Base-by-base conservation (phyloP, 306 rosid species). In the Cicer cuneatum region DNA sequence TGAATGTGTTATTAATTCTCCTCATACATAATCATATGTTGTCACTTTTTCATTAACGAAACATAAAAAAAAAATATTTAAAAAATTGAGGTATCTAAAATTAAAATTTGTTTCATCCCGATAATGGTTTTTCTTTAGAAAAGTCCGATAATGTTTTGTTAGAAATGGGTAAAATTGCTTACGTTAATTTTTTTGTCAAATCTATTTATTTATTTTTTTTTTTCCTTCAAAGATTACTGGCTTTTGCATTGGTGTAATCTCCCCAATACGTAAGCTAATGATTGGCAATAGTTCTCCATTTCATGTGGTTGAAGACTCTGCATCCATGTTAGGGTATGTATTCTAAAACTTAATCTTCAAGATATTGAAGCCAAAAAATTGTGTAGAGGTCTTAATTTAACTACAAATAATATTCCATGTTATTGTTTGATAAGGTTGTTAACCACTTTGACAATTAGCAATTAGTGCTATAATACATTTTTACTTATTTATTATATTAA, bases 251-350 rank as follows among this genome's bases (percentile, higher is more conserved):
- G 97, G 98, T 65, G 60, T 83, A 52, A 76, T 86, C 57, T 87
- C 94, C 40, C 86, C 46, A 69, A 21, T 87, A 54, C 82, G 90
- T n/a, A 74, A 81, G 71, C 8, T 82, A 53, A 0, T 87, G 69
- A 77, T 94, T 38, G 98, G 93, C 40, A 64, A 45, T 9, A 45
- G 61, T 37, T 95, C 97, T 81, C 97, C 98, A 16, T 83, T 94
- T 19, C 84, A 78, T 12, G 97, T 91, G 73, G 57, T 88, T 33
- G 90, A 87, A 71, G 94, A 85, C 60, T 82, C 94, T 10, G 88
- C 83, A 59, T 66, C 81, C 57, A 82, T 88, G 86, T 54, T 91
- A 49, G 97, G 98, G 98, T 93, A 85, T 67, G 75, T 56, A 78
- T 66, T 47, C 9, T 15, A 75, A 45, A 61, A 37, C 73, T 58